Base-by-base conservation (phyloP, 2,329 filamentous ascomycete genomes). In the Aspergillus sp. region DNA sequence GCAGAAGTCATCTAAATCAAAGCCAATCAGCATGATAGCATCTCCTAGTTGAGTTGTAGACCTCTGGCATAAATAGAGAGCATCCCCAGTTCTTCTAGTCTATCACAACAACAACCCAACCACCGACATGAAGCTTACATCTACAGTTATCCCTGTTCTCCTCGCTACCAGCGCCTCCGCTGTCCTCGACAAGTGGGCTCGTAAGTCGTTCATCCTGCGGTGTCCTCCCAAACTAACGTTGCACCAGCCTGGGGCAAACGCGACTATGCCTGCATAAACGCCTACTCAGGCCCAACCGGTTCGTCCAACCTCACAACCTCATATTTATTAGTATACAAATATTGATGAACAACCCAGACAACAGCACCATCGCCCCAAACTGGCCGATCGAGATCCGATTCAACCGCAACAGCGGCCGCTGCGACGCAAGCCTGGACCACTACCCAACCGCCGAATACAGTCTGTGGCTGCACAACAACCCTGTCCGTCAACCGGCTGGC, bases 161-260 rank as follows among this genome's bases (percentile, higher is more conserved):
- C 59, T 71, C 17, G 70, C 66, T 33, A 63, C 63, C 53, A 64
- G 62, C 54, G 66, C 64, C 41, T 56, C 65, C 21, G 69, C 68
- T 31, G 63, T 65, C n/a, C 72, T 73, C 35, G 67, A 71, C 62
- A 73, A 73, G 58, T 66, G 62, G 54, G 61, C 59, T 40, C 70
- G 70, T 72, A 63, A 47, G 64, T 55, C 12, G 12, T 4, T 4
- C 27, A 15, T 5, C 11, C 14, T n/a, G 19, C 31, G 4, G 3
- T 6, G 14, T 33, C 2, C 4, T 23, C 11, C 21, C 21, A 1
- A 15, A 31, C 25, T 8, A 15, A 57, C 37, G 6, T 40, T 31
- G n/a, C 9, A 25, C 19, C 37, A 73, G 70, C 70, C 2, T 73
- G 70, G 70, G 70, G 70, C 33, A 73, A 71, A 39, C 68, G 70